Evolutionary conservation across 495 filamentous ascomycete species (phyloP).

Genomic region (Daldinia loculata): DNA sequence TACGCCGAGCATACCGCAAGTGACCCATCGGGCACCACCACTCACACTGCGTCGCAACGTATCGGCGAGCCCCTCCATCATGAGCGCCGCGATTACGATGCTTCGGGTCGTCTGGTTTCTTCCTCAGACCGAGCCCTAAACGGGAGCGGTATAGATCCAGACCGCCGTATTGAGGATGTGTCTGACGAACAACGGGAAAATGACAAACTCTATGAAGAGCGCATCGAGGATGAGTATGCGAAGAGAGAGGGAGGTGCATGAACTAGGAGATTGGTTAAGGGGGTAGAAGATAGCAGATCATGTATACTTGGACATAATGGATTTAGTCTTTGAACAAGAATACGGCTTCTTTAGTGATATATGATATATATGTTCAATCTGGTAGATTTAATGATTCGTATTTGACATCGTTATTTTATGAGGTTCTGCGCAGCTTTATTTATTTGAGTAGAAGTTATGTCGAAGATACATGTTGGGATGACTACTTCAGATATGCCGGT

Average conservation of each 20-base stretch:
- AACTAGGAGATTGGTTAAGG: background rate
- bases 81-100: slow-evolving; percentile 31
- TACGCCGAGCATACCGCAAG: slow-evolving; percentile 27
- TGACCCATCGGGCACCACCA: slow-evolving; percentile 29
- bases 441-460: background rate
- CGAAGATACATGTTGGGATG: background rate
- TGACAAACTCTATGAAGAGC: slow-evolving; percentile 70
- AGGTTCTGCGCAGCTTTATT: too few species aligned
- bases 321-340: background rate
- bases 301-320: background rate
- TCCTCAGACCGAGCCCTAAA: slow-evolving; percentile 17
- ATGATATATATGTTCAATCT: too few species aligned
- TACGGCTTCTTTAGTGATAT: background rate
- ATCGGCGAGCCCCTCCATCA: slow-evolving; percentile 23
- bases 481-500: background rate
- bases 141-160: slow-evolving; percentile 9
- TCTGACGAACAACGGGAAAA: slow-evolving; percentile 54
- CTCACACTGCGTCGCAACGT: slow-evolving; percentile 21
- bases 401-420: too few species aligned
- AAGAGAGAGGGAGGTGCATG: slow-evolving; percentile 76
- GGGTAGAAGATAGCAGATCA: background rate
- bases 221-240: slow-evolving; percentile 83
- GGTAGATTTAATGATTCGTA: too few species aligned
- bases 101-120: slow-evolving; percentile 29
- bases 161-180: slow-evolving; percentile 38